Evolutionary conservation across 208 protist species (phyloP), one percentile per base, ranked within the genome.

Genomic region (Trypanosoma scelopori): DNA sequence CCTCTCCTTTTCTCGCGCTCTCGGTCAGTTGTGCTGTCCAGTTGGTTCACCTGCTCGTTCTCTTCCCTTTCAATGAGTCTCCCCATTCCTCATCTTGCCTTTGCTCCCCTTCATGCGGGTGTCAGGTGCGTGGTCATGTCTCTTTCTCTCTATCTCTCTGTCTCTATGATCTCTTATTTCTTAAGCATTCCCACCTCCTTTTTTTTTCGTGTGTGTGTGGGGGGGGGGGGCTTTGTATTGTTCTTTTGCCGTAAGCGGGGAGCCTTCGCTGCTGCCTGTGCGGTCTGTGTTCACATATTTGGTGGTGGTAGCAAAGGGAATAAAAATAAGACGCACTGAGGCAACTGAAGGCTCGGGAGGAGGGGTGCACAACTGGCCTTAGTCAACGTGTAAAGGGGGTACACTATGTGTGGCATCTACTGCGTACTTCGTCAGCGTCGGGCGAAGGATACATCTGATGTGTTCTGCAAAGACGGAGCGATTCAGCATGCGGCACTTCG

Each of bases 351-450:
- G 23, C 23, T 32, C 13, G 7, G 28, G 16, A 28, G 6, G 7
- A 55, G 28, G 42, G 3, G 41, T 23, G n/a, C n/a, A n/a, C n/a
- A n/a, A n/a, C n/a, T n/a, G n/a, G n/a, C n/a, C n/a, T n/a, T n/a
- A n/a, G n/a, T n/a, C n/a, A n/a, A n/a, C n/a, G n/a, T n/a, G n/a
- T n/a, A 63, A 58, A n/a, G 41, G 35, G 55, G 28, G 23, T 30
- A 41, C 32, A 25, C 1, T 32, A 79, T 72, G 74, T 79, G 74
- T 66, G 74, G 60, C 45, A 74, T 79, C 25, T 50, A 61, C 52
- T 74, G 65, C 32, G 47, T 66, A 25, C 18, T 70, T 43, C 35
- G 1, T 27, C 13, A 51, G 48, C 55, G 15, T 11, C 11, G 22
- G 13, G 25, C 13, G 15, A 5, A 0, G 30, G 51, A 3, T 23